Percentiles rank a stretch among this genome's conserved stretches.
These are phyloP conservation scores for Acmispon strigosus DNA, from an alignment of 306 rosid genomes.

Conservation along the genomic window DNA sequence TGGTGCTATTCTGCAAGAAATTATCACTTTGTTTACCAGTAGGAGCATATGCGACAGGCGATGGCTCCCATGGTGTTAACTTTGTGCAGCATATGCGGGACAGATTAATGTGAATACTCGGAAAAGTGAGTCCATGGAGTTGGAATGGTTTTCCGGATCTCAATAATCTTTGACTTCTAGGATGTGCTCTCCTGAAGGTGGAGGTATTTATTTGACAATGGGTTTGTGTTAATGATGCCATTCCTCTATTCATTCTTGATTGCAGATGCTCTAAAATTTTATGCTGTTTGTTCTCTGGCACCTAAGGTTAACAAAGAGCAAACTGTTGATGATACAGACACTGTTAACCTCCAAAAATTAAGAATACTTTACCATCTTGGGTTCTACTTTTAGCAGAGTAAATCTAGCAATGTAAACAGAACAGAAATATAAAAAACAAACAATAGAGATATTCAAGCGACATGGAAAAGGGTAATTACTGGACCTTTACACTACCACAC, in stretches of 20 bases:
- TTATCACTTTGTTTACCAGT: constrained; percentile 29
- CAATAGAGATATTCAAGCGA: background rate
- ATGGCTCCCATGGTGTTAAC: constrained; percentile 64
- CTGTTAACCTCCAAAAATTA: background rate
- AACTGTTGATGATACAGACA: background rate
- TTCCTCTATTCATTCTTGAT: constrained; percentile 28
- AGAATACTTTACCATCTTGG: background rate
- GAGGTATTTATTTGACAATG: constrained; percentile 17
- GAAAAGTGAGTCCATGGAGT: constrained; percentile 20
- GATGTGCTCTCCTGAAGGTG: constrained; percentile 15
- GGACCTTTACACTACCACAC: background rate
- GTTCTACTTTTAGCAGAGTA: background rate
- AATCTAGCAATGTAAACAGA: background rate
- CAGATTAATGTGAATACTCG: constrained; percentile 21
- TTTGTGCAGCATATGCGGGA: constrained; percentile 50
- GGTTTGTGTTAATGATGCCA: constrained; percentile 39
- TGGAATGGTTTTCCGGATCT: constrained; percentile 33
- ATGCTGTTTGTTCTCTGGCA: constrained; percentile 4
- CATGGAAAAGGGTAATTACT: background rate
- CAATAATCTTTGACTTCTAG: constrained; percentile 26
- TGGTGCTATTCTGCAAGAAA: constrained; percentile 40
- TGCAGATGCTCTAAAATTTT: background rate
- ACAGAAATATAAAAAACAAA: background rate
- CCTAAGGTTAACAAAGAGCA: constrained; percentile 20
- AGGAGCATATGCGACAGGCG: constrained; percentile 50